Conservation (phyloP, 2,329 filamentous ascomycete species). For the Phyllachora maydis region DNA sequence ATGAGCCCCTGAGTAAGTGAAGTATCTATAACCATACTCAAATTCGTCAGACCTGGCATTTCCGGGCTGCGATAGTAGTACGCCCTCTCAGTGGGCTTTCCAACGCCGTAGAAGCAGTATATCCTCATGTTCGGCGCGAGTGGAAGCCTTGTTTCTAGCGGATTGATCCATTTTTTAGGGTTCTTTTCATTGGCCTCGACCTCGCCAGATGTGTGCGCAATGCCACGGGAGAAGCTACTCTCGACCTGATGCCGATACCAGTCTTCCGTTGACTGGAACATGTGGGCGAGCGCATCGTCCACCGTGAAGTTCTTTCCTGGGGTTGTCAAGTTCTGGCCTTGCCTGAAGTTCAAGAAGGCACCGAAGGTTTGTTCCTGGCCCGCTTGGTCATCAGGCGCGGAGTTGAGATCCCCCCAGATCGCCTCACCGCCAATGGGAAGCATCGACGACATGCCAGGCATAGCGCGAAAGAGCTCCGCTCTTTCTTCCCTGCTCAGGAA, state of each 20-base stretch:
- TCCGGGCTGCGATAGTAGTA: conserved; percentile 73
- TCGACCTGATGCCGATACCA: conserved; percentile 68
- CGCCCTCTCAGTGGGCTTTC: conserved; percentile 78
- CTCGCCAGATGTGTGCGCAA: conserved; percentile 60
- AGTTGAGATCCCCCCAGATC: conserved; percentile 79
- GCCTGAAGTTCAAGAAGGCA: conserved; percentile 66
- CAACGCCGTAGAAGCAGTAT: conserved; percentile 92
- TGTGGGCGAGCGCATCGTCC: conserved; percentile 52
- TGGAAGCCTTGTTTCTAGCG: conserved; percentile 71
- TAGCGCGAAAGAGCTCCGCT: conserved; percentile 83
- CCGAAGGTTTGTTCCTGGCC: conserved; percentile 58
- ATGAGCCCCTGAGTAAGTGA: conserved; percentile 34
- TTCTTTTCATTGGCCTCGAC: conserved; percentile 68
- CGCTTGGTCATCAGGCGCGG: conserved; percentile 71
- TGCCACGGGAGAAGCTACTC: conserved; percentile 66
- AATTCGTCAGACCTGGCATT: conserved; percentile 36
- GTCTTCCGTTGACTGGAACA: conserved; percentile 56
- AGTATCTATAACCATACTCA: conserved; percentile 59
- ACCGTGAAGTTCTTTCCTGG: conserved; percentile 64
- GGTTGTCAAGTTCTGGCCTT: conserved; percentile 39
- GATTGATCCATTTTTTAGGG: conserved; percentile 80
- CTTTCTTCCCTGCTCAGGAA: conserved; percentile 82
- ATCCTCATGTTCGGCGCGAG: conserved; percentile 80
- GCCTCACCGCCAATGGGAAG: conserved; percentile 81
- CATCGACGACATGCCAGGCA: conserved; percentile 96